phyloP scores from a whole-genome alignment of 805 yeast species.

The Cyberlindnera saturnus region DNA sequence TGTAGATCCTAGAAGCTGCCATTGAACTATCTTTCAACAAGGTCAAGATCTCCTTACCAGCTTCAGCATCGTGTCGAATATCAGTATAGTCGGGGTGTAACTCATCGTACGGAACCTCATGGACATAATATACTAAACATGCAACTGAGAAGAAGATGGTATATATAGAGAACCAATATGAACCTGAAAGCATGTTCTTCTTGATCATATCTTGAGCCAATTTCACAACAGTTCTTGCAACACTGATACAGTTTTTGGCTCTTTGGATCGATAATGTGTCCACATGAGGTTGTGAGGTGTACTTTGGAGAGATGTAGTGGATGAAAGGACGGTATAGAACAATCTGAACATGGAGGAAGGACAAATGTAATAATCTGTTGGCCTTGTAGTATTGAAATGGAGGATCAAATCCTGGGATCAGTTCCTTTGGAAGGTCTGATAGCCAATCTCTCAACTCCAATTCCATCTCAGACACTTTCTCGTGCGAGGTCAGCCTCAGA shows the following conservation, averaged over 20 bases:
- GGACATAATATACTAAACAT: slow-evolving; percentile 74
- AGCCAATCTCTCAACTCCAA: slow-evolving; percentile 68
- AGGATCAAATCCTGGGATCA: slow-evolving; percentile 68
- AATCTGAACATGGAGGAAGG: slow-evolving; percentile 71
- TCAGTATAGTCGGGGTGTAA: slow-evolving; percentile 45
- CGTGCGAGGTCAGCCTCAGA: slow-evolving; percentile 21
- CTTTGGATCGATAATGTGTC: slow-evolving; percentile 63
- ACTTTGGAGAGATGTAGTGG: slow-evolving; percentile 67
- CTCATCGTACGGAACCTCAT: slow-evolving; percentile 42
- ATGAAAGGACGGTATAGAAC: slow-evolving; percentile 84
- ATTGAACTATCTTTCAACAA: slow-evolving; percentile 64
- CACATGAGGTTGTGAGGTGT: slow-evolving; percentile 26
- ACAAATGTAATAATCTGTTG: slow-evolving; percentile 63
- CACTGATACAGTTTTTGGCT: slow-evolving; percentile 79
- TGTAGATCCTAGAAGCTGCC: slow-evolving; percentile 77
- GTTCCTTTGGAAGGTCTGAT: slow-evolving; percentile 58
- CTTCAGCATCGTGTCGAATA: slow-evolving; percentile 73
- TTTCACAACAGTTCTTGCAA: slow-evolving; percentile 76
- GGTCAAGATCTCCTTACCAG: slow-evolving; percentile 70
- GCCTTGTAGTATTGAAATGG: slow-evolving; percentile 61
- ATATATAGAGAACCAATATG: slow-evolving; percentile 89
- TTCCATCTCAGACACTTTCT: slow-evolving; percentile 56
- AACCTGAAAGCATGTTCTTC: slow-evolving; percentile 66
- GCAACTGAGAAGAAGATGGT: slow-evolving; percentile 88
- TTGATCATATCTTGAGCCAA: slow-evolving; percentile 76